Evolutionary conservation across 208 protist species (phyloP).

Genomic region (Leishmania tropica): DNA sequence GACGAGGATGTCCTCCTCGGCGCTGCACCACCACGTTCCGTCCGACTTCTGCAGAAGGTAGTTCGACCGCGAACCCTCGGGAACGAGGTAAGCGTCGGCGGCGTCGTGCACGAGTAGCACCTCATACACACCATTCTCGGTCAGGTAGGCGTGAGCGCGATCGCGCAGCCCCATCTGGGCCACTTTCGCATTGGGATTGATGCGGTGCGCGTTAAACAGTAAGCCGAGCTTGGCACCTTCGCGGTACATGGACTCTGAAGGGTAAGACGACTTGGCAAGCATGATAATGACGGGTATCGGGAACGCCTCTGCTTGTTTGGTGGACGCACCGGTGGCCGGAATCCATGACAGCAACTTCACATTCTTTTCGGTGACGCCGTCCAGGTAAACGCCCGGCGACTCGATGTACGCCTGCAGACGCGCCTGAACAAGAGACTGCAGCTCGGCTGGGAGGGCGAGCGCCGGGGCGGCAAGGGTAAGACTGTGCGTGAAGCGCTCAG

Average conservation of each 20-base stretch:
- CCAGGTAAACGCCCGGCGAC: conserved; percentile 11
- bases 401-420: conserved; percentile 40
- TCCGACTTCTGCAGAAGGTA: conserved; percentile 63
- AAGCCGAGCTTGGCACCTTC: conserved; percentile 59
- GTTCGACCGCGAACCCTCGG: conserved; percentile 86
- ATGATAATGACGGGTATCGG: conserved; percentile 44
- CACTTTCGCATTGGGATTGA: conserved; percentile 75
- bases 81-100: conserved; percentile 57
- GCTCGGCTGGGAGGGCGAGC: conserved; percentile 13
- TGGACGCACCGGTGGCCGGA: background rate
- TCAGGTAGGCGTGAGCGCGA: conserved; percentile 49
- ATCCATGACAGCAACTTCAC: conserved; percentile 82
- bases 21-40: conserved; percentile 56
- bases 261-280: conserved; percentile 73
- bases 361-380: conserved; percentile 44
- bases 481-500: conserved; percentile 53
- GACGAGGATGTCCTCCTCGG: conserved; percentile 71
- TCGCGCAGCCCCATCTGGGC: conserved; percentile 56
- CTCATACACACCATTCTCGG: conserved; percentile 47
- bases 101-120: conserved; percentile 63
- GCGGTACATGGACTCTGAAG: conserved; percentile 62
- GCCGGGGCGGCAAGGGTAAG: conserved; percentile 28
- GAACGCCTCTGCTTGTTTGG: background rate
- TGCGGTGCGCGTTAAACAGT: conserved; percentile 64
- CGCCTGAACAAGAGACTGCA: conserved; percentile 17